Evolutionary conservation across 768 basidiomycete genomes (phyloP).

Genomic region (Omphalotus guepiniiformis): DNA sequence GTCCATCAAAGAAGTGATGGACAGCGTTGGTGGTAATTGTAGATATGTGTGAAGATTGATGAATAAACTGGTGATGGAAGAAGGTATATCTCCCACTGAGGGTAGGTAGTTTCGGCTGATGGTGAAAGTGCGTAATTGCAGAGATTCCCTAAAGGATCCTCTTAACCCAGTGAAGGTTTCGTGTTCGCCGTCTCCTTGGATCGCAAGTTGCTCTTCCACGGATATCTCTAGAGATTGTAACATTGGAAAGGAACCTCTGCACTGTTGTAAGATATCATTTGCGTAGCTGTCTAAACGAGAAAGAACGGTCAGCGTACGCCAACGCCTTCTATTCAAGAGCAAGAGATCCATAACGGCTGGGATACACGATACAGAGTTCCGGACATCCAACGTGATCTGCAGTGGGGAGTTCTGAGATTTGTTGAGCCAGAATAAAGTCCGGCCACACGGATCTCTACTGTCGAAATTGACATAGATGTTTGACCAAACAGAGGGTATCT

Average conservation of each 20-base stretch:
- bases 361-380: conserved; percentile 25
- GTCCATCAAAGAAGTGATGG: conserved; percentile 21
- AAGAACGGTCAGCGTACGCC: conserved; percentile 40
- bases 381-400: conserved; percentile 38
- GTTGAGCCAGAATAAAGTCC: conserved; percentile 48
- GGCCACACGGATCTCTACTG: conserved; percentile 33
- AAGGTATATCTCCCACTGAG: conserved; percentile 25
- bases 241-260: conserved; percentile 30
- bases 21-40: conserved; percentile 18
- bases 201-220: conserved; percentile 26
- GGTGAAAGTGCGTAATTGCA: conserved; percentile 28
- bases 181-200: conserved; percentile 10
- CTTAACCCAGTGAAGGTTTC: conserved; percentile 21
- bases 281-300: conserved; percentile 33
- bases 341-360: conserved; percentile 37
- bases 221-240: conserved; percentile 30
- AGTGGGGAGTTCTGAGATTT: conserved; percentile 41
- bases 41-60: conserved; percentile 25
- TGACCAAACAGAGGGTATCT: conserved; percentile 52
- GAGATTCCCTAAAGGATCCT: conserved; percentile 27
- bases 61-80: conserved; percentile 29
- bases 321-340: conserved; percentile 33
- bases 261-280: conserved; percentile 34
- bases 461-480: conserved; percentile 49
- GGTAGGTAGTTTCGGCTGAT: conserved; percentile 34